phyloP scores from a whole-genome alignment of 805 yeast genomes.

The Starmerella apis region DNA sequence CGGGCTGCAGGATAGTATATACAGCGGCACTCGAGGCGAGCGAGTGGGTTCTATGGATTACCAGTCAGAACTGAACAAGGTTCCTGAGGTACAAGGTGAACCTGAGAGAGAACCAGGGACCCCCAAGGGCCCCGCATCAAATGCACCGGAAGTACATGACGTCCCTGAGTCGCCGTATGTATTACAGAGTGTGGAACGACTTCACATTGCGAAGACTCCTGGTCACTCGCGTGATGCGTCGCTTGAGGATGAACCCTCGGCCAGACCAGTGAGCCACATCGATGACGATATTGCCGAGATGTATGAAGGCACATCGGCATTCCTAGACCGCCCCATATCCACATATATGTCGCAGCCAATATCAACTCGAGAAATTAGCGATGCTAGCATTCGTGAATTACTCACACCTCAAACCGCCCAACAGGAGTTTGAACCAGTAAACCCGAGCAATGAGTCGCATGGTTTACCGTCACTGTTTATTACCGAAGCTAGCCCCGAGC shows the following conservation, averaged over 20 bases:
- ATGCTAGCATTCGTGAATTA: constrained; percentile 23
- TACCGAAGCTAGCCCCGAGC: constrained; percentile 18
- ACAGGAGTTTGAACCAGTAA: constrained; percentile 11
- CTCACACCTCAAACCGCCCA: constrained; percentile 24
- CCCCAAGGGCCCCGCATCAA: no score
- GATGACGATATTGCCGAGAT: constrained; percentile 30
- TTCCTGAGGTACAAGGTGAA: constrained; percentile 14
- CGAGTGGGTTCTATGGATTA: constrained; percentile 13
- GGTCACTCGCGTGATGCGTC: constrained; percentile 16
- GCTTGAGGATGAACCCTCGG: background rate
- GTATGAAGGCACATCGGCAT: constrained; percentile 28
- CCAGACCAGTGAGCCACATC: constrained; percentile 14
- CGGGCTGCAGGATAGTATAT: constrained; percentile 8
- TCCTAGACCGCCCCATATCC: constrained; percentile 28
- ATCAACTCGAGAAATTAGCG: constrained; percentile 22
- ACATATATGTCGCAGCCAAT: constrained; percentile 23
- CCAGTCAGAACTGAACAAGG: constrained; percentile 17
- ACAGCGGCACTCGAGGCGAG: constrained; percentile 3
- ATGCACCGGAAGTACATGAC: background rate
- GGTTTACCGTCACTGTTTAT: constrained; percentile 13
- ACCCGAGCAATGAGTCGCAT: background rate
- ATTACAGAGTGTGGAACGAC: constrained; percentile 2
- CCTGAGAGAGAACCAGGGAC: background rate
- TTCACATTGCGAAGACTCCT: constrained; percentile 8
- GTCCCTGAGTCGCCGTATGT: constrained; percentile 5